Evolutionary conservation across 2,329 filamentous ascomycete species (phyloP).

Genomic region (Amauroascus niger): DNA sequence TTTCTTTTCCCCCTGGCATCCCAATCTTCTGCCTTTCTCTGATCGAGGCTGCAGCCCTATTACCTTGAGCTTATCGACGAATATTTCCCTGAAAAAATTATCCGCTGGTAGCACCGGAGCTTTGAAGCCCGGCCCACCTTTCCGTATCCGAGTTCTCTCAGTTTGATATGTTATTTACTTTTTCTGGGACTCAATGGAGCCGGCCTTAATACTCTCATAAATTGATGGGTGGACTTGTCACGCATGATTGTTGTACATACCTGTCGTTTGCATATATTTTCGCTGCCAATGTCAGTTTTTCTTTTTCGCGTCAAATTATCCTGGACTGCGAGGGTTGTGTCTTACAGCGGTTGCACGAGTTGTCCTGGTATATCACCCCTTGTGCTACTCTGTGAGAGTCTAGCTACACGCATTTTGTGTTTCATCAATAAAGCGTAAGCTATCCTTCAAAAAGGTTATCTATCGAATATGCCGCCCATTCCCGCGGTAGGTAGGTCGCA

Average conservation of each 20-base stretch:
- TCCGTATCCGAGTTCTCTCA: background rate
- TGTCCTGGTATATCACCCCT: too few relatives aligned
- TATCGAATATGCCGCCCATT: too few relatives aligned
- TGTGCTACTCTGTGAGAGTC: too few relatives aligned
- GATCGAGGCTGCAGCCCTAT: conserved; percentile 46
- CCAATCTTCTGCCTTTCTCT: background rate
- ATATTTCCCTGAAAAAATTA: conserved; percentile 19
- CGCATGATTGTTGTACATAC: too few relatives aligned
- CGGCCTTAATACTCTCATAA: too few relatives aligned
- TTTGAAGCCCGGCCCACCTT: background rate
- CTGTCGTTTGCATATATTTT: background rate
- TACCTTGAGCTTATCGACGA: conserved; percentile 57
- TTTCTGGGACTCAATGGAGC: background rate
- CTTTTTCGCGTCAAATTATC: background rate
- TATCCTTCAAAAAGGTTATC: too few relatives aligned
- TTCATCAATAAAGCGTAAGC: too few relatives aligned
- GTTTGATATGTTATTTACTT: background rate
- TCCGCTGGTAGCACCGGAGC: conserved; percentile 13
- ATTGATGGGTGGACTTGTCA: too few relatives aligned
- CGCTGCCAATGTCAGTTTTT: background rate
- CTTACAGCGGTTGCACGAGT: too few relatives aligned
- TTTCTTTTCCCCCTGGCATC: background rate
- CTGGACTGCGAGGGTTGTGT: background rate
- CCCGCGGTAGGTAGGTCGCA: too few relatives aligned
- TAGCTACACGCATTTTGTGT: too few relatives aligned